Evolutionary conservation across 345 rosid species (phyloP), one percentile per base, ranked within the genome.

Genomic region (Sonneratia alba): DNA sequence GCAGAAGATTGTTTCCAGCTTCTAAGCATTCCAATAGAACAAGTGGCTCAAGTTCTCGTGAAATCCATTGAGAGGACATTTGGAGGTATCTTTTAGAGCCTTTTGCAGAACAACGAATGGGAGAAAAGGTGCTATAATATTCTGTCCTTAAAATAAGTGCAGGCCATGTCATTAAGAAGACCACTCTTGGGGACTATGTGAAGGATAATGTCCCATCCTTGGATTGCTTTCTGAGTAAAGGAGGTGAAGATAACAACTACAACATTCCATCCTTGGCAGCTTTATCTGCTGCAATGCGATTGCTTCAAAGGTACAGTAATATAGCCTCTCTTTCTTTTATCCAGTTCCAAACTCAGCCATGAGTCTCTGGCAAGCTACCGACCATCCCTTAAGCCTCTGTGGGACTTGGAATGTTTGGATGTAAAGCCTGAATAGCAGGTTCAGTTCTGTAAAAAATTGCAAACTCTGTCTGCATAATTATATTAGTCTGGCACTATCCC

Each of bases 1-100:
- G 80, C 97, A 7, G 81, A 87, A 16, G 97, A 91, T 80, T 90
- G 96, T 79, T 88, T 94, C 72, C 73, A 69, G 79, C 85, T 88
- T 36, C 87, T 83, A 59, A 86, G 84, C 78, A 77, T 88, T 79
- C 93, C 97, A 69, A 75, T 61, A 43, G 83, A 81, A 49, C 84
- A 79, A 34, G 69, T 79, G 71, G 79, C 82, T 76, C 74, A 81
- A 80, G 85, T 82, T 75, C 82, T 91, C 15, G 81, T 84, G 48
- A 85, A 49, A 70, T 79, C 93, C 55, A 76, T 85, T 48, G 89
- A 86, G 72, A 88, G 84, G 77, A 74, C 86, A 59, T 88, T 82
- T 49, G 88, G 88, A 69, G 89, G 98, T 88, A 73, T 75, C 82
- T 68, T 86, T 91, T 83, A 65, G 75, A 80, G 73, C 55, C 24